These are phyloP conservation scores for Bruguiera parviflora DNA, from an alignment of 345 rosid species.

Conservation along the genomic window DNA sequence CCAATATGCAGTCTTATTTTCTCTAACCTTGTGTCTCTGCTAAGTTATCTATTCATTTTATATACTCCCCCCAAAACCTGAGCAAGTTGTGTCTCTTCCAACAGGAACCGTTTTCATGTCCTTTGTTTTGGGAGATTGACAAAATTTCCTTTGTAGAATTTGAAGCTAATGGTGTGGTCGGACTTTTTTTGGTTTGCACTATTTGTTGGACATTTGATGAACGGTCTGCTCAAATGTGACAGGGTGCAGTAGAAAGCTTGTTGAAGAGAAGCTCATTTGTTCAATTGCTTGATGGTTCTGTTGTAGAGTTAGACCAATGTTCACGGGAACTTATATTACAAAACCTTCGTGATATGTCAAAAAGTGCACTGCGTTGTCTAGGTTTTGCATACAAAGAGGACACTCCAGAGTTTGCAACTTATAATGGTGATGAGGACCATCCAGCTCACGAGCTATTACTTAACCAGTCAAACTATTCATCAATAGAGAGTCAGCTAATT, in stretches of 20 bases:
- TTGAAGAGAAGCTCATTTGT: conserved; percentile 76
- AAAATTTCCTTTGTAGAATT: background rate
- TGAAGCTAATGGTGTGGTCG: background rate
- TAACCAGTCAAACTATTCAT: conserved; percentile 61
- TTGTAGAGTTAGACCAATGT: conserved; percentile 53
- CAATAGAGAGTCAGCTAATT: conserved; percentile 69
- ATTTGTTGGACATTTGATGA: background rate
- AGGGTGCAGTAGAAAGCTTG: conserved; percentile 96
- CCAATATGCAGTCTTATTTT: too few species aligned
- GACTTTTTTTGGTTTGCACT: background rate
- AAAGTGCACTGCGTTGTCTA: conserved; percentile 74
- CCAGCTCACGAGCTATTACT: conserved; percentile 86
- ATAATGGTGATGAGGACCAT: conserved; percentile 85
- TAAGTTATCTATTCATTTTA: too few species aligned
- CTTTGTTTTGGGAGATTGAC: too few species aligned
- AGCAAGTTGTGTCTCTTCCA: too few species aligned
- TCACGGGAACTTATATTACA: conserved; percentile 53
- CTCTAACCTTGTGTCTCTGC: too few species aligned
- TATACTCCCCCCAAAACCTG: too few species aligned
- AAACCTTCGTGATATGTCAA: conserved; percentile 69
- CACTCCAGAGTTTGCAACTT: conserved; percentile 54
- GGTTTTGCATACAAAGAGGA: conserved; percentile 78
- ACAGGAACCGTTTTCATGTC: too few species aligned
- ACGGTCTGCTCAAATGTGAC: conserved; percentile 25
- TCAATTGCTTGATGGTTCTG: conserved; percentile 76